Conservation (phyloP, 257 asterid species). For the Echium plantagineum region DNA sequence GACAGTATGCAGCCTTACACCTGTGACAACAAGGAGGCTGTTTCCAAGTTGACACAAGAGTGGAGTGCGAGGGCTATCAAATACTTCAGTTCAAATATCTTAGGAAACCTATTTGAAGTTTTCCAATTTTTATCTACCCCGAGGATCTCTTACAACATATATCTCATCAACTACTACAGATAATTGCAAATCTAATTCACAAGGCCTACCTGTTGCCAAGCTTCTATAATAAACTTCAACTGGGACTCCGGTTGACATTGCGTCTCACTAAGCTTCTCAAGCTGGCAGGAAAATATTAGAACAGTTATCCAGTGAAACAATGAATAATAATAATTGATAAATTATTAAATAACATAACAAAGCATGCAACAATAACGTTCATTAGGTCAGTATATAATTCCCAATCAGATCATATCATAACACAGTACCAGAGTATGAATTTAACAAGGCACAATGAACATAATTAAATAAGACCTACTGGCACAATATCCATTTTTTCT, state of each 20-base stretch:
- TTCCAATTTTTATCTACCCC: too few species aligned
- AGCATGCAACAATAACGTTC: too few species aligned
- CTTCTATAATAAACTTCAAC: slow-evolving; percentile 73
- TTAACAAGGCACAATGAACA: not conserved
- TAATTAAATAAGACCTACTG: too few species aligned
- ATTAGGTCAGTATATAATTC: not conserved
- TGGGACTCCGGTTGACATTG: slow-evolving; percentile 78
- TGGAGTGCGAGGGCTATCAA: too few species aligned
- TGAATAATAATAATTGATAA: not conserved
- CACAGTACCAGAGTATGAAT: not conserved
- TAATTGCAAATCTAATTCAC: not conserved
- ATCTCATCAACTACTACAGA: not conserved
- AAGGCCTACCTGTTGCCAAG: slow-evolving; percentile 78
- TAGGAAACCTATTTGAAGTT: too few species aligned
- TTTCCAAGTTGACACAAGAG: too few species aligned
- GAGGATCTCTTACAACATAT: not conserved
- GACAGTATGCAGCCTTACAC: too few species aligned
- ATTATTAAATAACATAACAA: not conserved
- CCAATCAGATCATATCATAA: not conserved
- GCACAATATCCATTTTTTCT: too few species aligned
- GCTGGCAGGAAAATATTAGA: slow-evolving; percentile 28
- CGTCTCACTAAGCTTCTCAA: slow-evolving; percentile 75
- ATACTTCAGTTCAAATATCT: too few species aligned
- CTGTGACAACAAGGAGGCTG: too few species aligned
- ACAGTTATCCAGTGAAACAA: not conserved